Conservation (phyloP, 495 filamentous ascomycete species). For the Cercophora scortea region DNA sequence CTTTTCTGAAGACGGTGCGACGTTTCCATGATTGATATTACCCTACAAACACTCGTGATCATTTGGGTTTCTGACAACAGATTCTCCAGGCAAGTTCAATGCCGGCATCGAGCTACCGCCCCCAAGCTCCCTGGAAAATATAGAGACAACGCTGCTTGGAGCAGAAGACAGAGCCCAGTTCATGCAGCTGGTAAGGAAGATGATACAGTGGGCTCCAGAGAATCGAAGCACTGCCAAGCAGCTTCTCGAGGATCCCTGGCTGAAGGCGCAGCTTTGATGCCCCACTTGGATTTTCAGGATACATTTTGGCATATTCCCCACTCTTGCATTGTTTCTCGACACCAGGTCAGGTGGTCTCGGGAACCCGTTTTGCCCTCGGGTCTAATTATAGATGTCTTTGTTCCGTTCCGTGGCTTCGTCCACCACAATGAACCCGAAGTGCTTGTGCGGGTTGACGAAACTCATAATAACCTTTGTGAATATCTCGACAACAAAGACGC, state of each 20-base stretch:
- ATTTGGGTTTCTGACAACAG: background rate
- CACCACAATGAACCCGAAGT: too few relatives aligned
- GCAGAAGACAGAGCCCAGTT: conserved; percentile 34
- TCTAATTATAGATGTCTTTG: too few relatives aligned
- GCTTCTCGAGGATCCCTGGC: conserved; percentile 8
- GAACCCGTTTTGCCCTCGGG: too few relatives aligned
- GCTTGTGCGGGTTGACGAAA: too few relatives aligned
- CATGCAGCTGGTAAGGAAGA: conserved; percentile 32
- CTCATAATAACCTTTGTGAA: too few relatives aligned
- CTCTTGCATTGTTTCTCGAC: too few relatives aligned
- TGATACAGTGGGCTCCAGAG: conserved; percentile 45
- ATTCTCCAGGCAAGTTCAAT: conserved; percentile 23
- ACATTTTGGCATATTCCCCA: too few relatives aligned
- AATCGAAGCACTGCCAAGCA: conserved; percentile 37
- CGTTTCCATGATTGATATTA: background rate
- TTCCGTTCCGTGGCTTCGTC: too few relatives aligned
- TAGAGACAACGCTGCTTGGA: conserved; percentile 22
- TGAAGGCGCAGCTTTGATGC: background rate
- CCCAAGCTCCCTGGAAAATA: conserved; percentile 21
- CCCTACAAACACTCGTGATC: too few relatives aligned
- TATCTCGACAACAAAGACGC: too few relatives aligned
- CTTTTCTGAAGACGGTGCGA: background rate
- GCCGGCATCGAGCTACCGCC: conserved; percentile 23
- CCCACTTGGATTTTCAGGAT: too few relatives aligned
- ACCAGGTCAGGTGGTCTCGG: too few relatives aligned